Evolutionary conservation across 805 yeast genomes (phyloP).

Genomic region (Kodamaea hsintzibuensis): DNA sequence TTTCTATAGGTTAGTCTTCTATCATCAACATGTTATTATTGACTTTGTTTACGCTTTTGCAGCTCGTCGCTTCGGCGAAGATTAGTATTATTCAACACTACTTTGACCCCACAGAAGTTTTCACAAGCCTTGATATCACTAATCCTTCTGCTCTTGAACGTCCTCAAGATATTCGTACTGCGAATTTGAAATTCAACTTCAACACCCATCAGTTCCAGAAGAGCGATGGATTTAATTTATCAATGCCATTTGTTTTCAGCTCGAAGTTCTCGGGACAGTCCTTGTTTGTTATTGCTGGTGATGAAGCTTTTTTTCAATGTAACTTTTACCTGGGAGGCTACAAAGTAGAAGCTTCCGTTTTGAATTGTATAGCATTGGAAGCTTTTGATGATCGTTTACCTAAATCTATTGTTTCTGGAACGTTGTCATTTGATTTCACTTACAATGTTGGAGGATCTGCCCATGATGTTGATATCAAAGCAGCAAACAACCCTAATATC

Average conservation of each 20-base stretch:
- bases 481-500: constrained; percentile 11
- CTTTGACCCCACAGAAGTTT: constrained; percentile 7
- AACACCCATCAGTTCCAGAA: constrained; percentile 1
- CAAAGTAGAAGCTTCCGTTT: not conserved
- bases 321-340: not conserved
- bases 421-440: constrained; percentile 16
- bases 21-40: not conserved
- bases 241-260: constrained; percentile 18
- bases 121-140: constrained; percentile 7
- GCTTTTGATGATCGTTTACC: not conserved
- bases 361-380: not conserved
- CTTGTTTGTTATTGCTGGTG: constrained; percentile 14
- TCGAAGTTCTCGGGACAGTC: constrained; percentile 14
- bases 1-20: not conserved
- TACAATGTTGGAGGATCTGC: constrained; percentile 22
- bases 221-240: constrained; percentile 13
- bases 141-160: constrained; percentile 10
- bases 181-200: constrained; percentile 16
- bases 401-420: constrained; percentile 8
- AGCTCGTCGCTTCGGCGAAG: constrained; percentile 6
- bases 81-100: constrained; percentile 8
- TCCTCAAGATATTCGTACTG: constrained; percentile 22
- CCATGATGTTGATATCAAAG: constrained; percentile 11
- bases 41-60: not conserved
- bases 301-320: constrained; percentile 14